Conservation (phyloP, 257 asterid species). For the Prunella vulgaris region DNA sequence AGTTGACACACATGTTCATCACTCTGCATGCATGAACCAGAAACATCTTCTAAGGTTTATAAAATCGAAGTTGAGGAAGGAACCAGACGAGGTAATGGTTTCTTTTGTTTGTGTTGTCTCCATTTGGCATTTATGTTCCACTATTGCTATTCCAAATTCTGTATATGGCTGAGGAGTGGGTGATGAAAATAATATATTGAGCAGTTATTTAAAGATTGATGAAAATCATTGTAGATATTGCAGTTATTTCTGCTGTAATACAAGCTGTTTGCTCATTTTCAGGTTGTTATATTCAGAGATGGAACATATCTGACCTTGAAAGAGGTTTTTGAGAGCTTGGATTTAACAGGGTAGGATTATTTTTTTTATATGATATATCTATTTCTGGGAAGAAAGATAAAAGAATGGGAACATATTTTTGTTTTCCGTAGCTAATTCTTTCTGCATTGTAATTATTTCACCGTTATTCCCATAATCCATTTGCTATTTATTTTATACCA, state of each 20-base stretch:
- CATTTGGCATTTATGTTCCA: background rate
- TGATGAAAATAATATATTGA: background rate
- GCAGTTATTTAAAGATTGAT: background rate
- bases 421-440: slow-evolving; percentile 10
- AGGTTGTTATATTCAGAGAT: slow-evolving; percentile 93
- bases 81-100: slow-evolving; percentile 83
- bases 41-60: slow-evolving; percentile 92
- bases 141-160: slow-evolving; percentile 1
- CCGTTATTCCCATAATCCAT: background rate
- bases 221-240: background rate
- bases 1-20: slow-evolving; percentile 98
- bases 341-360: slow-evolving; percentile 74
- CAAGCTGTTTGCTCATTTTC: slow-evolving; percentile 25
- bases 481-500: slow-evolving; percentile 9
- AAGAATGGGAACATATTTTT: slow-evolving; percentile 1
- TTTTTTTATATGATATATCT: slow-evolving; percentile 25
- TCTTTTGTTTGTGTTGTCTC: slow-evolving; percentile 2
- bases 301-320: slow-evolving; percentile 87
- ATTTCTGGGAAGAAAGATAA: background rate
- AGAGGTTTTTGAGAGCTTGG: slow-evolving; percentile 96
- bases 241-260: slow-evolving; percentile 1
- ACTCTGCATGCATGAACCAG: slow-evolving; percentile 99
- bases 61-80: slow-evolving; percentile 92
- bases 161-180: slow-evolving; percentile 5
- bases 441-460: background rate